Base-by-base conservation (phyloP, 495 filamentous ascomycete genomes). In the Penicillium egyptiacum region DNA sequence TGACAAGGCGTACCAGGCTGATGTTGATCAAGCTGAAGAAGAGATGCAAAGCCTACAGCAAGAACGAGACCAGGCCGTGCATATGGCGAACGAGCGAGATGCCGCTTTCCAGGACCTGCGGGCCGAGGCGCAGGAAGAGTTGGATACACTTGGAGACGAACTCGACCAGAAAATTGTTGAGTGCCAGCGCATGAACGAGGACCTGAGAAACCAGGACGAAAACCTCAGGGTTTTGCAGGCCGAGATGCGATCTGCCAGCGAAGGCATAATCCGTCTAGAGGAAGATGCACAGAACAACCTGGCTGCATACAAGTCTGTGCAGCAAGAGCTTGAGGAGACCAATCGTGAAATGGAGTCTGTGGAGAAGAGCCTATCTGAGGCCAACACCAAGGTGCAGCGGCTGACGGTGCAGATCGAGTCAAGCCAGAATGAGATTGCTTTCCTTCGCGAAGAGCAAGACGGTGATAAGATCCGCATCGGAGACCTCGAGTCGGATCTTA, bases 381-480 rank as follows among this genome's bases (percentile, higher is more conserved):
- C 88, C 12, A 92, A 91, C 62, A 83, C 87, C 59, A 96, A 96
- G 75, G 86, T 87, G 31, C 86, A 95, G 62, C 81, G 92, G 40
- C 78, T 96, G 11, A 87, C 86, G 9, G 89, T 98, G 48, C 92
- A 98, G 71, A 86, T 91, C 50, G 94, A 98, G 75, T 94, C 89
- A 4, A 87, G 86, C 56, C 92, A 97, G 66, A 87, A 86, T 48
- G 94, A 98, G 72, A 96, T 98, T 69, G 84, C 88, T 0, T 98
- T 98, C 83, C 69, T 98, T 25, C 86, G 95, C 6, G 95, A 98
- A 66, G 94, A 98, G 75, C 94, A 98, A 76, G 94, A 98, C 70
- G 86, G 83, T 35, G 95, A 98, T 71, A 98, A 98, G 81, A 97
- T 98, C 67, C 91, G 91, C 70, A 98, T 98, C 61, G 91, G 94